A percentile compares a stretch with the other conserved stretches of the same genome.
Evolutionary conservation across 441 rosid species (phyloP).

Genomic region (Erodium trifolium): DNA sequence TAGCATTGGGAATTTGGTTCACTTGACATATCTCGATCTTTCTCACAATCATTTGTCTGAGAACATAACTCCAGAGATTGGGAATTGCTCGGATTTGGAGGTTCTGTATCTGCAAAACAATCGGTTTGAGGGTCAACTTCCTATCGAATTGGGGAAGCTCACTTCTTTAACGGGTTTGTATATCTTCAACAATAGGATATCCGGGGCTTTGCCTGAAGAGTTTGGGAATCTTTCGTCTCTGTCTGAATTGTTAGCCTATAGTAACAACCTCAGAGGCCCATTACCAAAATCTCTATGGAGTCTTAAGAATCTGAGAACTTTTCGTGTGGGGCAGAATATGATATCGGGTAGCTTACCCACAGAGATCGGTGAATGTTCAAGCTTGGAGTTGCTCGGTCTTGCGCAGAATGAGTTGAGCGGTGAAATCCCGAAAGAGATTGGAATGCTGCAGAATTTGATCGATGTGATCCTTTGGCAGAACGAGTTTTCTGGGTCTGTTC

Average conservation of each 20-base stretch:
- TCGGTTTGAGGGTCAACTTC: slow-evolving; percentile 60
- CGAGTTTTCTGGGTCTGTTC: slow-evolving; percentile 58
- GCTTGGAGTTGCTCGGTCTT: slow-evolving; percentile 70
- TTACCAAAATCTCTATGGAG: slow-evolving; percentile 73
- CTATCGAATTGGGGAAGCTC: slow-evolving; percentile 49
- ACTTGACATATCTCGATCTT: slow-evolving; percentile 57
- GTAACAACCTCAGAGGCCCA: slow-evolving; percentile 75
- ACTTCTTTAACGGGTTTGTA: slow-evolving; percentile 38
- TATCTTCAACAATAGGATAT: slow-evolving; percentile 70
- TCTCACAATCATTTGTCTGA: slow-evolving; percentile 51
- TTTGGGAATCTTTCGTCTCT: slow-evolving; percentile 55
- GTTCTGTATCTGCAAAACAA: slow-evolving; percentile 58
- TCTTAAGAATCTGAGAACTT: slow-evolving; percentile 43
- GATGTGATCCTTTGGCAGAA: slow-evolving; percentile 76
- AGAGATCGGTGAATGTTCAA: slow-evolving; percentile 66
- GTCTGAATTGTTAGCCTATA: slow-evolving; percentile 75
- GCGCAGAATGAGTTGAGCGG: slow-evolving; percentile 80
- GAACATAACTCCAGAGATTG: slow-evolving; percentile 56
- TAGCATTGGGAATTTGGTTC: slow-evolving; percentile 53
- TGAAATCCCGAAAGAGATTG: slow-evolving; percentile 70
- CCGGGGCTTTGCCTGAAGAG: slow-evolving; percentile 71
- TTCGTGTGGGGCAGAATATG: slow-evolving; percentile 76
- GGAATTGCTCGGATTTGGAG: slow-evolving; percentile 49
- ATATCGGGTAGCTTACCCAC: slow-evolving; percentile 70
- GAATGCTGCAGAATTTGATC: slow-evolving; percentile 54